Evolutionary conservation across 2,329 filamentous ascomycete species (phyloP).

Genomic region (Verticillium dahliae): DNA sequence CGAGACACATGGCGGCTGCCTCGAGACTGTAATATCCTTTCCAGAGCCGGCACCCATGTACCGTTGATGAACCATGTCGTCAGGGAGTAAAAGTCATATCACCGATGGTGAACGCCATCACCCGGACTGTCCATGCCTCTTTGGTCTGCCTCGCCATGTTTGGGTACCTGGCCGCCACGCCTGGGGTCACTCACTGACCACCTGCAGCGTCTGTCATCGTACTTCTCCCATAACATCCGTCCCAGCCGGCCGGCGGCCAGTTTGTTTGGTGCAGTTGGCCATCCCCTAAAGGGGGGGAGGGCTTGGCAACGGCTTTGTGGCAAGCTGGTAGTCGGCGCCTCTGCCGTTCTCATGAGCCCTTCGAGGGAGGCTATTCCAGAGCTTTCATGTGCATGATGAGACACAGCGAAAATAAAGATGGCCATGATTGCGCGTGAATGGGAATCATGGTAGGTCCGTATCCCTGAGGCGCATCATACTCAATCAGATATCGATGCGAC

Average conservation of each 20-base stretch:
- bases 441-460: background rate
- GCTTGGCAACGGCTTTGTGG: background rate
- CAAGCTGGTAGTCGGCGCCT: background rate
- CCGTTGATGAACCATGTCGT: background rate
- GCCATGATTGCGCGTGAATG: background rate
- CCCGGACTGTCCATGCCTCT: background rate
- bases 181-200: background rate
- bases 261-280: background rate
- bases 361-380: background rate
- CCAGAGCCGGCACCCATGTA: background rate
- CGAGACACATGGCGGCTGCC: background rate
- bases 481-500: background rate
- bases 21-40: background rate
- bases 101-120: background rate
- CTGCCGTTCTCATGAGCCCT: background rate
- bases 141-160: background rate
- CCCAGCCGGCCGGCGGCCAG: background rate
- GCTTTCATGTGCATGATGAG: background rate
- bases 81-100: background rate
- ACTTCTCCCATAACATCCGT: background rate
- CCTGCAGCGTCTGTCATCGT: background rate
- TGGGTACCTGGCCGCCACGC: background rate
- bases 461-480: background rate
- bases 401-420: background rate
- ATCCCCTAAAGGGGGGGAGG: background rate